These are phyloP conservation scores for Globisporangium megalacanthum DNA, from an alignment of 352 stramenopile species.

Conservation along the genomic window DNA sequence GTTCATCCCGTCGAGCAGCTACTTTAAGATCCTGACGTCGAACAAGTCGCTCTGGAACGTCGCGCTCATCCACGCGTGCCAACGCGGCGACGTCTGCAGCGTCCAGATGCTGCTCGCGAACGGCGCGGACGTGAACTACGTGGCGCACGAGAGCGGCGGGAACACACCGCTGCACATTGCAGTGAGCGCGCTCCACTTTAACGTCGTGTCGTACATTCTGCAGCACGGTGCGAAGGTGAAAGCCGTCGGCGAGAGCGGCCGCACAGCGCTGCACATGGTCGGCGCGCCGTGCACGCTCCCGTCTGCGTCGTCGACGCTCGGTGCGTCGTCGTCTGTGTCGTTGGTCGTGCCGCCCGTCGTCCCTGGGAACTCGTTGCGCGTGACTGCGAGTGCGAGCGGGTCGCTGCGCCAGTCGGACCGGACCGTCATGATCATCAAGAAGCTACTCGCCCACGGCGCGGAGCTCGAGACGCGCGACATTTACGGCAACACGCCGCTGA, in stretches of 20 bases:
- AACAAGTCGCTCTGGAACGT: slow-evolving; percentile 89
- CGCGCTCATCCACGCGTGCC: slow-evolving; percentile 81
- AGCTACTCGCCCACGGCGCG: slow-evolving; percentile 69
- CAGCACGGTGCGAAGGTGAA: slow-evolving; percentile 83
- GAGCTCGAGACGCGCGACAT: slow-evolving; percentile 64
- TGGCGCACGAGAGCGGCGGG: slow-evolving; percentile 72
- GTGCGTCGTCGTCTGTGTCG: neutral
- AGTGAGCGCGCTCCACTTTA: slow-evolving; percentile 76
- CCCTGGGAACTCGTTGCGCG: slow-evolving; percentile 13
- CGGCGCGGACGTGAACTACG: slow-evolving; percentile 84
- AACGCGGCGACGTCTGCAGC: slow-evolving; percentile 75
- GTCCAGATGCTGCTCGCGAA: slow-evolving; percentile 88
- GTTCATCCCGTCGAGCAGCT: slow-evolving; percentile 80
- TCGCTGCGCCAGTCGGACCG: slow-evolving; percentile 46
- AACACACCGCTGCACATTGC: slow-evolving; percentile 80
- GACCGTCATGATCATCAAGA: slow-evolving; percentile 77
- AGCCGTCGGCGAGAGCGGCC: slow-evolving; percentile 57
- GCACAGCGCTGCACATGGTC: slow-evolving; percentile 76
- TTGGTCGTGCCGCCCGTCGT: neutral
- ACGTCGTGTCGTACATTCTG: slow-evolving; percentile 83
- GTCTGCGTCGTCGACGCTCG: slow-evolving; percentile 27
- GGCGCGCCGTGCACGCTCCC: slow-evolving; percentile 60
- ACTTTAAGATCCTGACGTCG: slow-evolving; percentile 84
- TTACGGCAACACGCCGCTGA: slow-evolving; percentile 78
- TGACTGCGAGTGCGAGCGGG: slow-evolving; percentile 11